Evolutionary conservation across 441 rosid species (phyloP).

Genomic region (Erodium chrysanthum): DNA sequence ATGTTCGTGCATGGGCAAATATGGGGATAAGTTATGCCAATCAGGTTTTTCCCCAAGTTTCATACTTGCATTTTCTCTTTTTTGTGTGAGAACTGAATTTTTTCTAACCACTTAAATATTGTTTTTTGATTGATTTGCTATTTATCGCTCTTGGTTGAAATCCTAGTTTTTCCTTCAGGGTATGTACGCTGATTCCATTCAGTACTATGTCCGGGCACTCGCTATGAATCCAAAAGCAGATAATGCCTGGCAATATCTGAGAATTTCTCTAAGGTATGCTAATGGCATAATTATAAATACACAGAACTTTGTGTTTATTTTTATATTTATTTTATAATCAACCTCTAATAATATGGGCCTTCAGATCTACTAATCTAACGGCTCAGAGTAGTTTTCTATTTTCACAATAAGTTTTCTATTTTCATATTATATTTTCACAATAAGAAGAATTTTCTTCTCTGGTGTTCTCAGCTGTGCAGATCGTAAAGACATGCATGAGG

Average conservation of each 20-base stretch:
- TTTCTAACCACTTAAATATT: neutral
- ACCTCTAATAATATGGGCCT: too few relatives aligned
- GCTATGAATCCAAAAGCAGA: slow-evolving; percentile 98
- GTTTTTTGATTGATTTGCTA: too few relatives aligned
- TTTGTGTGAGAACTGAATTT: neutral
- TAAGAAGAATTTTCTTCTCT: too few relatives aligned
- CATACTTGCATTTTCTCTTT: neutral
- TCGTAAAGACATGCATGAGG: slow-evolving; percentile 71
- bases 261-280: slow-evolving; percentile 79
- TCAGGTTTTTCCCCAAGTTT: slow-evolving; percentile 40
- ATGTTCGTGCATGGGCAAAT: slow-evolving; percentile 99
- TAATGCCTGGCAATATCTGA: slow-evolving; percentile 97
- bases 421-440: too few relatives aligned
- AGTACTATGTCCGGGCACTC: slow-evolving; percentile 89
- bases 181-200: slow-evolving; percentile 73
- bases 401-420: too few relatives aligned
- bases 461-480: slow-evolving; percentile 56
- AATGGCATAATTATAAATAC: too few relatives aligned
- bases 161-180: slow-evolving; percentile 33
- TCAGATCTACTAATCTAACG: too few relatives aligned
- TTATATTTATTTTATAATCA: too few relatives aligned
- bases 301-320: too few relatives aligned
- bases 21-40: slow-evolving; percentile 99
- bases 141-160: neutral
- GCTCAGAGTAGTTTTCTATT: too few relatives aligned